Evolutionary conservation across 2,329 filamentous ascomycete species (phyloP), one percentile per base, ranked within the genome.

Genomic region (Diplodia seriata): DNA sequence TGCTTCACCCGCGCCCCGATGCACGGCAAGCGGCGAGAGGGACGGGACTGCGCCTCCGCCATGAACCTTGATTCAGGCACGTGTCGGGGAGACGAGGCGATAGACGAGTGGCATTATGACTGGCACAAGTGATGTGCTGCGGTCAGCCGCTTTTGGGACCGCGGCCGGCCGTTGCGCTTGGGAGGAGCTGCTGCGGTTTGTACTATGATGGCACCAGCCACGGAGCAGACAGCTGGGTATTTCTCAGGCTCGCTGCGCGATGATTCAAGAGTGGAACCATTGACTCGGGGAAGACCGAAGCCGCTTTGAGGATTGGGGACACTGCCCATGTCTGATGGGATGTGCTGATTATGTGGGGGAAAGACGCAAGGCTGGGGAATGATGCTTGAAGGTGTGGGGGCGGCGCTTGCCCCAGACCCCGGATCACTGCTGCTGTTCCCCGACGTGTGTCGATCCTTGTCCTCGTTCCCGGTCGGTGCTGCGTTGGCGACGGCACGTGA

Each of bases 1-100:
- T 49, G 43, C 40, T 33, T 14, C 15, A 11, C 15, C 29, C 20
- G 6, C 9, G 26, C 20, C 20, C 57, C 57, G 29, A n/a, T n/a
- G 43, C 57, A 49, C 4, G 40, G n/a, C 43, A 20, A 26, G 40
- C 8, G 40, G 36, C 20, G 3, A 43, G 26, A 38, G 31, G 26
- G 36, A 57, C 40, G 26, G 47, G 29, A 38, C 59, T 63, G 59
- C 59, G 59, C 59, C 59, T 63, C 59, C 47, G 59, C 59, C 59
- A 15, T 38, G 23, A n/a, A 31, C 26, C 57, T 49, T 62, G 57
- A 23, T 56, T 38, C 4, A 40, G 31, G 38, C 55, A 59, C 55
- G 59, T 51, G 29, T 62, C 31, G 7, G 18, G 14, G 14, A 36
- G 26, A 23, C 20, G 8, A 51, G n/a, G 59, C 36, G 9, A 51